Percentiles rank a stretch among this genome's conserved stretches.
These are phyloP conservation scores for Eucalyptus marginata DNA, from an alignment of 345 rosid genomes.

Conservation along the genomic window DNA sequence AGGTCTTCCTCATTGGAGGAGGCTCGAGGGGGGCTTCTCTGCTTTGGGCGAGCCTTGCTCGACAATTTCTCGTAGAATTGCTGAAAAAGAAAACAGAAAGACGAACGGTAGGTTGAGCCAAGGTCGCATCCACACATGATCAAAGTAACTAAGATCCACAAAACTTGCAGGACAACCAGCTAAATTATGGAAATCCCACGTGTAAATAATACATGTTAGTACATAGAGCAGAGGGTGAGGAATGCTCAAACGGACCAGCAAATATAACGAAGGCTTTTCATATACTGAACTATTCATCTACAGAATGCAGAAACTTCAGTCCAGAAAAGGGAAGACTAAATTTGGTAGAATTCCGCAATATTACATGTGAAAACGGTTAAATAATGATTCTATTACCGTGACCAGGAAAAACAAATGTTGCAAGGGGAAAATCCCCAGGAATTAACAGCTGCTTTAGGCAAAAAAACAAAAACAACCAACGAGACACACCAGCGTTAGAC, in stretches of 20 bases:
- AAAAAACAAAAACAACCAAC: background rate
- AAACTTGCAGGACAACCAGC: background rate
- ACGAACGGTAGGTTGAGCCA: background rate
- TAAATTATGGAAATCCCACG: background rate
- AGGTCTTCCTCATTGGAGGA: slow-evolving; percentile 75
- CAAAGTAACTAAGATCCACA: background rate
- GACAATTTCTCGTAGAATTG: slow-evolving; percentile 82
- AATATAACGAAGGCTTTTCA: background rate
- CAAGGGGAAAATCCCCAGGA: background rate
- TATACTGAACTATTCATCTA: background rate
- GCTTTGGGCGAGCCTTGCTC: slow-evolving; percentile 83
- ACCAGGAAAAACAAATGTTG: background rate
- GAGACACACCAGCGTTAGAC: background rate
- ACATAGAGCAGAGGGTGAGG: background rate
- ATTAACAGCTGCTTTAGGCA: background rate
- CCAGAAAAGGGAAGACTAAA: background rate
- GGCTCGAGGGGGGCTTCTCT: slow-evolving; percentile 61
- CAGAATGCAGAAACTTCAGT: background rate
- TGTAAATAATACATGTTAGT: background rate
- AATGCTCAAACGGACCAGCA: background rate
- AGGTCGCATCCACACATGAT: background rate
- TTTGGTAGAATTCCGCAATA: background rate
- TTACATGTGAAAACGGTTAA: background rate
- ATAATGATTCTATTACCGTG: background rate
- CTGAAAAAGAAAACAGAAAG: slow-evolving; percentile 15